A percentile compares a stretch with the other conserved stretches of the same genome.
These are phyloP conservation scores for Raddia distichophylla DNA, from an alignment of 176 grass and related monocot genomes.

Conservation along the genomic window DNA sequence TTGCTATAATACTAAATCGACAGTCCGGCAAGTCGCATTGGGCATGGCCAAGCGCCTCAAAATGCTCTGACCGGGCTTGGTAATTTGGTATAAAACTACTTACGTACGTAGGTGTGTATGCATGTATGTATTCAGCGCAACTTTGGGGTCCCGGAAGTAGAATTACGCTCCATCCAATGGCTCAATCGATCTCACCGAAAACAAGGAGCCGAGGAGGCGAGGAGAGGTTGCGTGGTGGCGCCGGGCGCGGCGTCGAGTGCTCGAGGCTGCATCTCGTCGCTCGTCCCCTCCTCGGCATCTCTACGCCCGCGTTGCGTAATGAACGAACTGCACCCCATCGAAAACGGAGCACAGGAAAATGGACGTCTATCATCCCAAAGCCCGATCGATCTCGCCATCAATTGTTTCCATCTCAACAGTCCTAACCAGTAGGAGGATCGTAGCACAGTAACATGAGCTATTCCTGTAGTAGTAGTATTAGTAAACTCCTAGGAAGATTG, in stretches of 20 bases:
- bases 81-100: no score
- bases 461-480: not conserved
- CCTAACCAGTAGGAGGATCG: no score
- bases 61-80: no score
- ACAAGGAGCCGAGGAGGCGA: not conserved
- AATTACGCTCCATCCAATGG: no score
- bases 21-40: no score
- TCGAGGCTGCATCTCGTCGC: not conserved
- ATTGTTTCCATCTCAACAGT: not conserved
- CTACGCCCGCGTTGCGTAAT: not conserved
- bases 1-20: no score
- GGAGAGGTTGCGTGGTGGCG: not conserved
- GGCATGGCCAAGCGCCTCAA: no score
- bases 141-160: no score
- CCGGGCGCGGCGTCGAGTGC: not conserved
- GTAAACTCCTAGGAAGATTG: conserved; percentile 9
- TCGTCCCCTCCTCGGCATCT: not conserved
- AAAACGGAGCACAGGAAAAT: not conserved
- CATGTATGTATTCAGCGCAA: no score
- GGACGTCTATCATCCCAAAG: conserved; percentile 1
- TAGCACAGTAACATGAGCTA: not conserved
- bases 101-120: no score
- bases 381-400: conserved; percentile 12
- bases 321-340: not conserved
- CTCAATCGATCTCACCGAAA: no score